Base-by-base conservation (phyloP, 2,329 filamentous ascomycete species). In the Grosmannia huntii region DNA sequence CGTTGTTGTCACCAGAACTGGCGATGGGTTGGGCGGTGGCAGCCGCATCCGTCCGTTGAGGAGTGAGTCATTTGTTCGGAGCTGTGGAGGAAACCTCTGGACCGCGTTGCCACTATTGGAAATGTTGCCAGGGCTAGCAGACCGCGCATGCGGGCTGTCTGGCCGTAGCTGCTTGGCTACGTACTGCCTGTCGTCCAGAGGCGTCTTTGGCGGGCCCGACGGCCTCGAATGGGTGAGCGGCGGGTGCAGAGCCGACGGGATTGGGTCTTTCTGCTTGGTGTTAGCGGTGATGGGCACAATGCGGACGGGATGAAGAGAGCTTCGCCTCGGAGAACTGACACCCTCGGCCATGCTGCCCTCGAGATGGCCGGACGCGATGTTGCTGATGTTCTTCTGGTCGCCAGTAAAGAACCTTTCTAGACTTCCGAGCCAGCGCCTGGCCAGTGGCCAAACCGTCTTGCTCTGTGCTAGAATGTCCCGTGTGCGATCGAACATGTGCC, bases 331-430 rank as follows among this genome's bases (percentile, higher is more conserved):
- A n/a, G n/a, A 25, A 60, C 69, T 61, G 65, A 72, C 69, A 48
- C 75, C 74, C 51, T 79, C 76, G 5, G 75, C 74, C 76, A 79
- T 78, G 52, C 74, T 73, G 5, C 70, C 72, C 50, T 77, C 73
- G 25, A 72, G 68, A 10, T 58, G 41, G 21, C n/a, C 55, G 9
- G 56, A 31, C 11, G 51, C 55, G 16, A 66, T 67, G 2, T 70
- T 65, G 2, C 70, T 65, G n/a, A 68, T 38, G 36, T 38, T 68
- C 56, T 71, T 71, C 5, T 73, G 70, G 60, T 77, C 74, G 31
- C 70, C 68, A 27, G 70, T 71, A 9, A 56, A 49, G 63, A 76
- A 75, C 41, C 71, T 73, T 54, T 76, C 73, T 1, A 80, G 66
- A 0, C 74, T 71, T 2, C 73, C 73, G 11, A 73, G 70, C 77